Evolutionary conservation across 768 basidiomycete species (phyloP).

Genomic region (Russula lepida): DNA sequence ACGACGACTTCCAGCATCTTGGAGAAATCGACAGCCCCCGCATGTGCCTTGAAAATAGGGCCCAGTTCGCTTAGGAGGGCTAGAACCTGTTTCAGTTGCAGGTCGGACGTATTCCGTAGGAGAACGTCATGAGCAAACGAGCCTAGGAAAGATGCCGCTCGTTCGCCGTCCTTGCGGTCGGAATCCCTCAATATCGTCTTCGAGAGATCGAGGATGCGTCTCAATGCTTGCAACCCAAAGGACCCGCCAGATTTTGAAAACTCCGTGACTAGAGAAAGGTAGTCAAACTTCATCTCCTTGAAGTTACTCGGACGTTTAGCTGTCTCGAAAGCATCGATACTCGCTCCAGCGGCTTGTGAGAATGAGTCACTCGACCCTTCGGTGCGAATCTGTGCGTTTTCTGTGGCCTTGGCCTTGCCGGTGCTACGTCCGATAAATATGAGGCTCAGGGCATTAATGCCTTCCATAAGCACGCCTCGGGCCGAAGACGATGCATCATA

Average conservation of each 20-base stretch:
- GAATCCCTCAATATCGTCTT: conserved; percentile 50
- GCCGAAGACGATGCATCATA: conserved; percentile 48
- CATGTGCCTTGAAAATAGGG: conserved; percentile 46
- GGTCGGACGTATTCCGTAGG: conserved; percentile 32
- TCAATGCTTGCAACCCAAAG: conserved; percentile 32
- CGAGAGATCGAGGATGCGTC: conserved; percentile 46
- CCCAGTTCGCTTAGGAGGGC: conserved; percentile 47
- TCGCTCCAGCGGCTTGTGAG: conserved; percentile 22
- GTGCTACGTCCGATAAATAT: conserved; percentile 41
- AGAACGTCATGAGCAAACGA: conserved; percentile 45
- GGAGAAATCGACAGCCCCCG: conserved; percentile 46
- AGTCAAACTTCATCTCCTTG: conserved; percentile 54
- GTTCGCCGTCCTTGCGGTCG: conserved; percentile 30
- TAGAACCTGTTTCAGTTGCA: conserved; percentile 39
- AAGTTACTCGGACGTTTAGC: conserved; percentile 46
- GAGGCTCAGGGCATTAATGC: conserved; percentile 55
- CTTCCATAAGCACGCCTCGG: conserved; percentile 51
- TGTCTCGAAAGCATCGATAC: conserved; percentile 34
- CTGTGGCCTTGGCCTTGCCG: conserved; percentile 38
- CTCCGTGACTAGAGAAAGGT: conserved; percentile 44
- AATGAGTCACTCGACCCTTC: conserved; percentile 22
- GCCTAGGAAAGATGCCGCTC: conserved; percentile 44
- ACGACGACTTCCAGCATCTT: conserved; percentile 46
- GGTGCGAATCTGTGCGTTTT: conserved; percentile 27
- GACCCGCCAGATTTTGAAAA: conserved; percentile 45